Evolutionary conservation across 2,329 filamentous ascomycete species (phyloP).

Genomic region (Chaetoscypha palmicola): DNA sequence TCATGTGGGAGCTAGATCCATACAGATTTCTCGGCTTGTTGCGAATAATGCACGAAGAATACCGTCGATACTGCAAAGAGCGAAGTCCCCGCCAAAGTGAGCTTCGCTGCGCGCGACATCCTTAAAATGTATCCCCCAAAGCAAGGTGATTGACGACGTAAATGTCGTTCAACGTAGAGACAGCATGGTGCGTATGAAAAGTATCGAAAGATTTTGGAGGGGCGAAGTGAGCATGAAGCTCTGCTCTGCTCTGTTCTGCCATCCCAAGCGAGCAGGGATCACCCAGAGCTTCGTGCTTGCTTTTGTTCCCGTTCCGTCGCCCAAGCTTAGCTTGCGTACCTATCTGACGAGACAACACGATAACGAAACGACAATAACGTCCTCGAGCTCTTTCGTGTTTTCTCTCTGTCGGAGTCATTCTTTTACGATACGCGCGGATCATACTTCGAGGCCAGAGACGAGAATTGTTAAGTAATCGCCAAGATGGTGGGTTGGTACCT

Average conservation of each 20-base stretch:
- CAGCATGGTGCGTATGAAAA: too few relatives aligned
- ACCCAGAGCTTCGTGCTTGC: background rate
- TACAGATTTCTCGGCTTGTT: slow-evolving; percentile 77
- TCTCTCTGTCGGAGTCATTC: background rate
- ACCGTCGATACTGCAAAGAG: slow-evolving; percentile 71
- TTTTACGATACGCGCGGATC: background rate
- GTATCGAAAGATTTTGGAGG: slow-evolving; percentile 1
- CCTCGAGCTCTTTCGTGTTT: background rate
- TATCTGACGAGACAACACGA: background rate
- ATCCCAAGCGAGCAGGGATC: slow-evolving; percentile 1
- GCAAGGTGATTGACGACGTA: too few relatives aligned
- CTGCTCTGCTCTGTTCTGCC: background rate
- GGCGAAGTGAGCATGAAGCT: background rate
- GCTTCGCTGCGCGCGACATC: slow-evolving; percentile 88
- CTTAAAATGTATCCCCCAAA: too few relatives aligned
- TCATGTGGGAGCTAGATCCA: slow-evolving; percentile 28
- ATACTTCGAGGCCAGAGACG: background rate
- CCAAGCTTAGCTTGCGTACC: background rate
- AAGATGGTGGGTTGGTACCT: slow-evolving; percentile 22
- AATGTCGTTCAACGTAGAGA: too few relatives aligned
- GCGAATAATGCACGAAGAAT: slow-evolving; percentile 81
- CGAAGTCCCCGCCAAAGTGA: slow-evolving; percentile 74
- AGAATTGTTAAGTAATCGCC: slow-evolving; percentile 5
- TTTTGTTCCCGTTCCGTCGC: background rate
- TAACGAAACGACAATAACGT: background rate